These are phyloP conservation scores for Talaromyces funiculosus DNA, from an alignment of 2,329 filamentous ascomycete species.

Conservation along the genomic window DNA sequence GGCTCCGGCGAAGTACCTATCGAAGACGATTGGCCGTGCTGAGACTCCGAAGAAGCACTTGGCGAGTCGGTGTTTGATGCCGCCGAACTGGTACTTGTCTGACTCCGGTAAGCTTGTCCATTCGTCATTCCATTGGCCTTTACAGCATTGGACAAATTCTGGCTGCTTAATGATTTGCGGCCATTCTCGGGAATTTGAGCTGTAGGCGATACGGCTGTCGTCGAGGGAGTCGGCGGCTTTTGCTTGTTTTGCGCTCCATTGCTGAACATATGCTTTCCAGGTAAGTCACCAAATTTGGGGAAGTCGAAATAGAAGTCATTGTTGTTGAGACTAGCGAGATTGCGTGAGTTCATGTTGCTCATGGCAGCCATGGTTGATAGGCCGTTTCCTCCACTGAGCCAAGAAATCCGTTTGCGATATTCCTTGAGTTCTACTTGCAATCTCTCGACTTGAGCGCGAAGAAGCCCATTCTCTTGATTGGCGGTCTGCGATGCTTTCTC, in stretches of 20 bases:
- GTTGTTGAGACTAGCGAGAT: conserved; percentile 58
- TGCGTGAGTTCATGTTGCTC: conserved; percentile 41
- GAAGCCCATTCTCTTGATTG: conserved; percentile 75
- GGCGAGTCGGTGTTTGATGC: conserved; percentile 44
- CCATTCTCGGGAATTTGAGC: conserved; percentile 26
- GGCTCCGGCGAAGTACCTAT: conserved; percentile 48
- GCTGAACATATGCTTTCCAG: conserved; percentile 50
- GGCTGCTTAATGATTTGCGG: conserved; percentile 20
- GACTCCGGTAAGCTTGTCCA: conserved; percentile 17
- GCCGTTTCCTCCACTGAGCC: conserved; percentile 47
- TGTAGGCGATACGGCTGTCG: conserved; percentile 17
- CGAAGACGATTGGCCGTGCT: conserved; percentile 42
- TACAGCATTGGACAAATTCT: conserved; percentile 7
- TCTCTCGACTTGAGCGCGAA: conserved; percentile 83
- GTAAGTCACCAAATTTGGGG: conserved; percentile 79
- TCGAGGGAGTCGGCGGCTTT: conserved; percentile 25
- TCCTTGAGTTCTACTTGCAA: conserved; percentile 79
- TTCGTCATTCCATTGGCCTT: conserved; percentile 9
- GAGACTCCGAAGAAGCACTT: conserved; percentile 45
- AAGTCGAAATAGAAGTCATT: conserved; percentile 95
- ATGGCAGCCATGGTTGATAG: conserved; percentile 46
- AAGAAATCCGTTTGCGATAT: conserved; percentile 78
- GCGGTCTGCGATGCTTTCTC: conserved; percentile 78
- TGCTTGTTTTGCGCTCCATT: conserved; percentile 28
- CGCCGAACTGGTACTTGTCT: conserved; percentile 23